Base-by-base conservation (phyloP, 371 early-diverging fungal species). In the Apophysomyces trapeziformis region DNA sequence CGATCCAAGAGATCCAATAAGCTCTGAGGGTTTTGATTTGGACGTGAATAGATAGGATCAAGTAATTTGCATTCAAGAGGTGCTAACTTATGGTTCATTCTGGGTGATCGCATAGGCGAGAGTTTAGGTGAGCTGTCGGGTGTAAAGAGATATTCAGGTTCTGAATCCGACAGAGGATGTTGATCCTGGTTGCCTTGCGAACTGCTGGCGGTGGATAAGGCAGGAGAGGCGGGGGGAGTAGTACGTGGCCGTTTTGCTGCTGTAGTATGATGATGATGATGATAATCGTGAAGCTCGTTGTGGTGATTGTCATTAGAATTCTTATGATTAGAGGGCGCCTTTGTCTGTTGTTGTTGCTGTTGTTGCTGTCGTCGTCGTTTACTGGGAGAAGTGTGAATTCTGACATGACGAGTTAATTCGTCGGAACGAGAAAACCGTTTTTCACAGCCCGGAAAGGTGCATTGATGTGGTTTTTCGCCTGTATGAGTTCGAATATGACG, bases 401-500 rank as follows among this genome's bases (percentile, higher is more conserved):
- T 84, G 66, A 78, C 78, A 70, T 88, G 90, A 41, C 88, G 80
- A 9, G 88, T 87, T 36, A 90, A 68, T 70, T 88, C 88, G 68
- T 90, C 88, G 1, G 88, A 87, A 60, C 93, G 85, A 37, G 92
- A 89, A 76, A 94, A 94, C 14, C 87, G 79, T 72, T 92, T 93
- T 47, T 85, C 84, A 73, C 93, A 93, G 46, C 85, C 85, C 58
- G 85, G 77, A 64, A 85, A 85, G 36, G 85, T 84, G 69, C 93
- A 94, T 64, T 79, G 84, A 66, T 88, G 92, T 9, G 94, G 94
- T 68, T 89, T 90, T 71, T 94, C 94, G 16, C 93, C 93, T 6
- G 93, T 94, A 68, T 94, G 94, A 44, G 91, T 92, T 64, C 92
- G 84, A 64, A 91, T 88, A 68, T 94, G 93, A 57, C 95, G 85